Evolutionary conservation across 2,329 filamentous ascomycete species (phyloP), one percentile per base, ranked within the genome.

Genomic region (Zasmidium citrigriseum): DNA sequence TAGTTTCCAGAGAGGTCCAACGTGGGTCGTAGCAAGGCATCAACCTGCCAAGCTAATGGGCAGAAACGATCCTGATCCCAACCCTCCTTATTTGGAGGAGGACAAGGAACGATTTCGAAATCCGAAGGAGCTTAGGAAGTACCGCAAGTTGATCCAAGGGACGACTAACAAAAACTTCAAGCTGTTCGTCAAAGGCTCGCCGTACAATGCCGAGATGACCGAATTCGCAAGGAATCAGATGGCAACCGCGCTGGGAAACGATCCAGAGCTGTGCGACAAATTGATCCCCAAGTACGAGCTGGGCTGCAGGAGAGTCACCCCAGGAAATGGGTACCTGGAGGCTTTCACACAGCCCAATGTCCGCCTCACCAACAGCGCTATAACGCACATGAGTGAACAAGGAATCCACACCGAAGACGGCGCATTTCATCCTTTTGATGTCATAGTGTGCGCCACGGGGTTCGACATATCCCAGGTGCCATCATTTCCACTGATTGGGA

Each of bases 311-410:
- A 72, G 81, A 2, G 64, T 81, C 14, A 82, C 80, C 0, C 81
- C 81, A 0, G 80, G 79, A 89, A 68, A 85, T 86, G 0, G 75
- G 89, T 23, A 78, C 80, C 0, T 78, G 84, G 78, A 82, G 64
- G 76, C 80, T 75, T 69, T 81, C 50, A 69, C 70, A 1, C 61
- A 76, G 54, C 70, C 74, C 12, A 82, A 83, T 50, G 79, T 82
- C 2, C 63, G 72, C n/a, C 70, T 75, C 2, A 72, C 79, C 16
- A 73, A 71, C 47, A 73, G 72, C 23, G 69, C 67, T 1, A 77
- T 82, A 57, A 59, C 65, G 20, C 64, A 69, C n/a, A 73, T 79
- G 55, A 73, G 72, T 2, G 63, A 69, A 21, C 64, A 65, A 10
- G 76, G 76, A 2, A 67, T 78, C 10, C 67, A 73, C 22, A 77